Evolutionary conservation across 805 yeast species (phyloP), one percentile per base, ranked within the genome.

Genomic region (Jamesozyma lodderae): DNA sequence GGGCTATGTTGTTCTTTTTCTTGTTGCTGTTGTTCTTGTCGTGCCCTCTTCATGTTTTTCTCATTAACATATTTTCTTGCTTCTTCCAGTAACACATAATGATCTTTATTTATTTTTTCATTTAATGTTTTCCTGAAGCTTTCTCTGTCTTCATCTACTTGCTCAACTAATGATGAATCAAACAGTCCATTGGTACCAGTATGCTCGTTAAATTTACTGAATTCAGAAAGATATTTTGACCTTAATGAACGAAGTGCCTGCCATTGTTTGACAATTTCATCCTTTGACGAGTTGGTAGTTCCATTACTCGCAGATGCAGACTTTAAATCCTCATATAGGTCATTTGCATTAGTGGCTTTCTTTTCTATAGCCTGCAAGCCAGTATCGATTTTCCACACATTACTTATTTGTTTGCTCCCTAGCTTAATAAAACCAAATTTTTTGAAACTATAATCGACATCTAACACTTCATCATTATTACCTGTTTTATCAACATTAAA

Each of bases 171-270:
- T 1, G 45, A 18, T 1, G 45, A 38, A 40, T 64, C 57, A 42
- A 62, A 67, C n/a, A 69, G 43, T 2, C 73, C 73, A 4, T 51
- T 51, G 9, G 65, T 40, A 10, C 72, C 73, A 6, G 51, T 47
- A 0, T 43, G 41, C 30, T 58, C 66, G 38, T 60, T 57, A 11
- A 64, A 64, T 11, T 59, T 54, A 20, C 48, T 55, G 31, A 70
- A 64, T 19, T 64, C 55, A 37, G 60, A 59, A 47, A 73, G 44
- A 24, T 55, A 48, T 6, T 56, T 55, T 4, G 56, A 55, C 42
- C 74, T 52, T 3, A 70, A 57, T 4, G 63, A 50, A 37, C 76
- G 60, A 30, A 70, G 44, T 1, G 63, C 64, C 37, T 67, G 65
- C 77, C 77, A 71, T 17, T 55, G 59, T 35, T 45, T 50, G 1